Conservation (phyloP, 495 filamentous ascomycete species). For the Pseudomonodictys pantanalensis region DNA sequence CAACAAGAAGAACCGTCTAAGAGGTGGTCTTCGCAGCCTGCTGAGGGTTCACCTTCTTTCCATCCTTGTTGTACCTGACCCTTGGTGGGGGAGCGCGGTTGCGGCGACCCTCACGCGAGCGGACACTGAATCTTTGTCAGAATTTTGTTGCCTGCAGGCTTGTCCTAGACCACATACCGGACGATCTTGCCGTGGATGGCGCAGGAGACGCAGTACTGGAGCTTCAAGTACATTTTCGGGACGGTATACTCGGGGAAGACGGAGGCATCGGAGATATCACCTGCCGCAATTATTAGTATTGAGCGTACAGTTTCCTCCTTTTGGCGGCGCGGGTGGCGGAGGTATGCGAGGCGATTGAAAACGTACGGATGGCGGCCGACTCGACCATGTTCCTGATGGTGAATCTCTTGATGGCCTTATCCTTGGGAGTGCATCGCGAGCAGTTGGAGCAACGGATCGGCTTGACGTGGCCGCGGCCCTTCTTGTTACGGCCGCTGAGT, state of each 20-base stretch:
- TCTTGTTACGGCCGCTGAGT: conserved; percentile 95
- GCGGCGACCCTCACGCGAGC: conserved; percentile 92
- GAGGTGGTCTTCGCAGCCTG: conserved; percentile 51
- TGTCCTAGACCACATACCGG: conserved; percentile 67
- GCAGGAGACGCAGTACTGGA: conserved; percentile 99
- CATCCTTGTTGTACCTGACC: conserved; percentile 99
- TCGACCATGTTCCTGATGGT: conserved; percentile 99
- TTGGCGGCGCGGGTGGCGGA: not conserved
- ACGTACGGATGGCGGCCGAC: conserved; percentile 98
- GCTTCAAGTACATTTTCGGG: conserved; percentile 99
- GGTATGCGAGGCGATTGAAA: conserved; percentile 6
- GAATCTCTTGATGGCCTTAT: conserved; percentile 99
- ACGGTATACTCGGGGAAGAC: conserved; percentile 99
- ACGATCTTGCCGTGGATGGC: conserved; percentile 99
- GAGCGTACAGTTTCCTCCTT: not conserved
- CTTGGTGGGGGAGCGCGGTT: conserved; percentile 97
- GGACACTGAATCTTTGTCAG: conserved; percentile 65
- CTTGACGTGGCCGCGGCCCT: conserved; percentile 98
- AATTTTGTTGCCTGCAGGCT: conserved; percentile 10
- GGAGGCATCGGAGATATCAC: conserved; percentile 99
- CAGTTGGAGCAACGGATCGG: conserved; percentile 99
- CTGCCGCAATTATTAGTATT: conserved; percentile 47
- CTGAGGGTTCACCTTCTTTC: conserved; percentile 98
- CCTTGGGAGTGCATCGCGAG: conserved; percentile 98
- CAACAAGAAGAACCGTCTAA: conserved; percentile 52